Conservation (phyloP, 768 basidiomycete species). For the Sarcodon aspratus region DNA sequence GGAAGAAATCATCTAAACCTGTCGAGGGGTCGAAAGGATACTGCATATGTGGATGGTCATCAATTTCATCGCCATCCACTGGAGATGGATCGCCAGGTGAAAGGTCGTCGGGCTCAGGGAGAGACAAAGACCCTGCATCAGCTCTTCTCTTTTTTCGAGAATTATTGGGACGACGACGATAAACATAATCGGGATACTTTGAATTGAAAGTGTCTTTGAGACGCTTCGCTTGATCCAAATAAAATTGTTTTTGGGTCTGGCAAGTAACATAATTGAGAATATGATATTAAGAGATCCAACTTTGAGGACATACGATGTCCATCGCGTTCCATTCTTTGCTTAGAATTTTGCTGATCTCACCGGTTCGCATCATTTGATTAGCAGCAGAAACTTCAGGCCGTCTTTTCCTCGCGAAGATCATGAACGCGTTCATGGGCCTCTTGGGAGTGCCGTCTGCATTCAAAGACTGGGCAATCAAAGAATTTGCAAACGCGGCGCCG, state of each 20-base stretch:
- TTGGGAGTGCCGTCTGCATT: slow-evolving; percentile 85
- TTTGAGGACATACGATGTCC: slow-evolving; percentile 42
- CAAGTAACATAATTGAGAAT: slow-evolving; percentile 4
- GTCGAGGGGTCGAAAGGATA: neutral
- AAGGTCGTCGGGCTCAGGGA: slow-evolving; percentile 21
- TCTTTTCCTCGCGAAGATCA: slow-evolving; percentile 81
- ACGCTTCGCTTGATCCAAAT: slow-evolving; percentile 77
- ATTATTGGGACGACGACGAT: slow-evolving; percentile 80
- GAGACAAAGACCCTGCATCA: slow-evolving; percentile 22
- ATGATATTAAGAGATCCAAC: neutral
- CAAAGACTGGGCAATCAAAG: slow-evolving; percentile 63
- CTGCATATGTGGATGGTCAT: neutral
- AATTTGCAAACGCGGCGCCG: neutral
- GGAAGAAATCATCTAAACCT: neutral
- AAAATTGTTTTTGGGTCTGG: slow-evolving; percentile 77
- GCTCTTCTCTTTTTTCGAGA: slow-evolving; percentile 52
- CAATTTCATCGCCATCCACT: slow-evolving; percentile 19
- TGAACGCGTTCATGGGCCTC: slow-evolving; percentile 89
- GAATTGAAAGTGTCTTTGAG: slow-evolving; percentile 80
- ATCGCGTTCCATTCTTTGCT: slow-evolving; percentile 82
- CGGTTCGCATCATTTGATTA: slow-evolving; percentile 83
- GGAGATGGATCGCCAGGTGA: slow-evolving; percentile 27
- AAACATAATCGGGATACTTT: slow-evolving; percentile 85
- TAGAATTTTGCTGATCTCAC: slow-evolving; percentile 82
- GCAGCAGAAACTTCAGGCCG: slow-evolving; percentile 80